Evolutionary conservation across 1,284 basidiomycete species (phyloP).

Genomic region (Melanopsichium pennsylvanicum): DNA sequence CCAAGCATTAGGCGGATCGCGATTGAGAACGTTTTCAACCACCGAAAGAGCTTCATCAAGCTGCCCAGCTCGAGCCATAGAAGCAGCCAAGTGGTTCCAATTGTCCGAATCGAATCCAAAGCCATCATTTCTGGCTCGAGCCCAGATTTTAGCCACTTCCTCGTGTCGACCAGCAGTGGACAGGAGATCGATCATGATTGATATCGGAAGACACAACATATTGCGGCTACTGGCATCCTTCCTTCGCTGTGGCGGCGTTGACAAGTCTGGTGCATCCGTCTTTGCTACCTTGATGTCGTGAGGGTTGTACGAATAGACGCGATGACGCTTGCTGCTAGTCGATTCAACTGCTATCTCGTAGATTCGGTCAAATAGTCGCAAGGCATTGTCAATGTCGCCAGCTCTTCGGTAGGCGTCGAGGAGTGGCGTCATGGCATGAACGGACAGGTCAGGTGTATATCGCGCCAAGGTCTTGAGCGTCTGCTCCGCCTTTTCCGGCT

Average conservation of each 20-base stretch:
- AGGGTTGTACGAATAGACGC: slow-evolving; percentile 34
- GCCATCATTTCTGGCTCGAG: slow-evolving; percentile 73
- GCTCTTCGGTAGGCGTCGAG: slow-evolving; percentile 79
- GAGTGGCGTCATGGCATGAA: slow-evolving; percentile 75
- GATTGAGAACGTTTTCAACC: slow-evolving; percentile 76
- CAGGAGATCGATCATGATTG: slow-evolving; percentile 79
- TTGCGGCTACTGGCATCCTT: slow-evolving; percentile 67
- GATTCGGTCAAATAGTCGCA: slow-evolving; percentile 77
- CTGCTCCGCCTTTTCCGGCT: slow-evolving; percentile 72
- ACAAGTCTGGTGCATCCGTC: background rate
- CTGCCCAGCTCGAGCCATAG: slow-evolving; percentile 80
- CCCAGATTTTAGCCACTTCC: slow-evolving; percentile 77
- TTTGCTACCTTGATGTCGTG: background rate
- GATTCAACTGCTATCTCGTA: slow-evolving; percentile 69
- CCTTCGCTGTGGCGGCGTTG: background rate
- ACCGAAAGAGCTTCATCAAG: slow-evolving; percentile 82
- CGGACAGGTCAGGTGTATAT: slow-evolving; percentile 71
- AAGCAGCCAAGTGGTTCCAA: slow-evolving; percentile 85
- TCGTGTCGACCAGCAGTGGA: slow-evolving; percentile 70
- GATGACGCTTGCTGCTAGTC: slow-evolving; percentile 23
- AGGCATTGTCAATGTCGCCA: slow-evolving; percentile 72
- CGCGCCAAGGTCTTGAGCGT: slow-evolving; percentile 71
- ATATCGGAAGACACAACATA: slow-evolving; percentile 79
- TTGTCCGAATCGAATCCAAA: slow-evolving; percentile 88
- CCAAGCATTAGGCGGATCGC: slow-evolving; percentile 27